Conservation (phyloP, 148 eudicot genomes). For the Nepenthes gracilis region DNA sequence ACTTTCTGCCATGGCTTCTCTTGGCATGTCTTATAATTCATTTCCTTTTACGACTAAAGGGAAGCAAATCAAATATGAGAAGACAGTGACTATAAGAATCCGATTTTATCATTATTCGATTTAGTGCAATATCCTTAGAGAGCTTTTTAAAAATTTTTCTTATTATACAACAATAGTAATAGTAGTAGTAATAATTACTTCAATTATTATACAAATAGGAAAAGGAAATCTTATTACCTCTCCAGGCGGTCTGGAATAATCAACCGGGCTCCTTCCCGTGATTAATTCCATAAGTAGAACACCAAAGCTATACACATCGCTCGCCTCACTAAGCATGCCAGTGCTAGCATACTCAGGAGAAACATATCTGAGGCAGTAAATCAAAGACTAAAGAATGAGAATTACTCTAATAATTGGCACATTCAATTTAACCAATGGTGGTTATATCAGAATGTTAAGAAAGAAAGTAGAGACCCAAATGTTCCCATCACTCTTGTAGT, state of each 20-base stretch:
- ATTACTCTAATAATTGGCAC: neutral
- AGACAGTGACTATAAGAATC: no score
- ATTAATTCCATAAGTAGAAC: slow-evolving; percentile 89
- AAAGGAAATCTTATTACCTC: slow-evolving; percentile 36
- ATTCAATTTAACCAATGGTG: neutral
- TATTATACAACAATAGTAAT: no score
- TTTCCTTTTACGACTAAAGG: no score
- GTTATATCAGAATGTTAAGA: neutral
- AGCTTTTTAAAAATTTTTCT: no score
- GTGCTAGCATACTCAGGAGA: slow-evolving; percentile 99
- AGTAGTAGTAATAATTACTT: no score
- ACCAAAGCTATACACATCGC: slow-evolving; percentile 90
- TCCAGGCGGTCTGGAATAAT: slow-evolving; percentile 90
- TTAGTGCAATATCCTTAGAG: no score
- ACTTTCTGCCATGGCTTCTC: no score
- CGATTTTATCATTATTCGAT: no score
- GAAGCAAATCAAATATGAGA: no score
- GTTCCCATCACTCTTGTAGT: slow-evolving; percentile 99
- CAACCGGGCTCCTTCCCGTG: slow-evolving; percentile 81
- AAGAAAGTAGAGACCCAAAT: slow-evolving; percentile 57
- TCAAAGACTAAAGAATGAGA: neutral
- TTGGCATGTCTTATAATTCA: no score
- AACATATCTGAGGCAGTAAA: slow-evolving; percentile 49
- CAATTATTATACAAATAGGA: neutral
- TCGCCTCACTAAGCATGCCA: slow-evolving; percentile 86